Evolutionary conservation across 2,329 filamentous ascomycete genomes (phyloP).

Genomic region (Ophiocordyceps robertsii): DNA sequence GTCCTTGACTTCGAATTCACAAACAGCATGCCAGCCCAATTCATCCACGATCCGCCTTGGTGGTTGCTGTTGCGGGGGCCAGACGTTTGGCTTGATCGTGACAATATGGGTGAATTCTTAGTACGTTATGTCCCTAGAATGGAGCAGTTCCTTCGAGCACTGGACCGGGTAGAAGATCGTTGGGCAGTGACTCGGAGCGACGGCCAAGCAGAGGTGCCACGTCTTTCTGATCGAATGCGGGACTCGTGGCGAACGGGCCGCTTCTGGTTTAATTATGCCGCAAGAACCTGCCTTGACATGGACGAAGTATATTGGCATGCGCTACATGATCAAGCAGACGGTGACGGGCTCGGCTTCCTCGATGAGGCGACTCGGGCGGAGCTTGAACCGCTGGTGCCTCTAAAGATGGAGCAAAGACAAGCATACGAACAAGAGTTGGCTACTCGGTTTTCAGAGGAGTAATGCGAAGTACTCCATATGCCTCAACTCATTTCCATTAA

Average conservation of each 20-base stretch:
- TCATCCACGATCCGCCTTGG: background rate
- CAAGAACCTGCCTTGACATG: background rate
- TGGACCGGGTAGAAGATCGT: background rate
- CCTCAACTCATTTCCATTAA: no score
- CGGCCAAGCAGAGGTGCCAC: background rate
- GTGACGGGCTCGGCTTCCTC: background rate
- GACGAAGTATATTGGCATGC: background rate
- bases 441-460: background rate
- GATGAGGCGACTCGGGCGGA: background rate
- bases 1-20: background rate
- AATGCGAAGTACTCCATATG: no score
- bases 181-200: background rate
- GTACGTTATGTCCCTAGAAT: background rate
- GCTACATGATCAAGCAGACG: background rate
- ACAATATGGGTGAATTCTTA: background rate
- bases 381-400: background rate
- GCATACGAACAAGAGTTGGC: background rate
- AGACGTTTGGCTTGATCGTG: background rate
- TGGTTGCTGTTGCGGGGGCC: background rate
- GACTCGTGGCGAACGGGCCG: background rate
- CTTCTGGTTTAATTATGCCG: background rate
- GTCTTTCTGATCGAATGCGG: background rate
- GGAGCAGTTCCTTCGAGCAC: background rate
- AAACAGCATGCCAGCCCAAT: background rate
- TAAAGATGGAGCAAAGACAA: background rate